A percentile compares a stretch with the other conserved stretches of the same genome.
Conservation (phyloP, 106 monocot species). For the Gastrodia elata region DNA sequence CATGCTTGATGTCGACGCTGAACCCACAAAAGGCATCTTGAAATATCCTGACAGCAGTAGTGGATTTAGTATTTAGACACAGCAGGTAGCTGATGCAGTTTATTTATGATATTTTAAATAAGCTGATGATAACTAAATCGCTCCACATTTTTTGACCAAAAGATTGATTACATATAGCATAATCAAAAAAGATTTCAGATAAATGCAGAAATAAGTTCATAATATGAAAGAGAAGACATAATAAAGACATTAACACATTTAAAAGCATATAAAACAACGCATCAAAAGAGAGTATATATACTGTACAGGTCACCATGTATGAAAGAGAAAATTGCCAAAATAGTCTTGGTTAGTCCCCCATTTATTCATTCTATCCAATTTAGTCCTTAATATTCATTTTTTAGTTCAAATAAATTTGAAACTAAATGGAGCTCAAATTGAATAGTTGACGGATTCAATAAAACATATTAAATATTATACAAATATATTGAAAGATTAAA, state of each 20-base stretch:
- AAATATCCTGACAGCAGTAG: constrained; percentile 60
- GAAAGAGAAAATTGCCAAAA: too few relatives aligned
- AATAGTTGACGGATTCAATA: too few relatives aligned
- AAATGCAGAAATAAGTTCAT: background rate
- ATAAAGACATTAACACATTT: too few relatives aligned
- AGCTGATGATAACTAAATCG: background rate
- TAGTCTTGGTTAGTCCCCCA: too few relatives aligned
- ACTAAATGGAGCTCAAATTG: too few relatives aligned
- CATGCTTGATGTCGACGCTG: constrained; percentile 67
- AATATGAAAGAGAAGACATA: too few relatives aligned
- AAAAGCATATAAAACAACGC: background rate
- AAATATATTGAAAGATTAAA: too few relatives aligned
- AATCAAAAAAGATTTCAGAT: background rate
- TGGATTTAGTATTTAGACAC: background rate
- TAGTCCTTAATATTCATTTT: too few relatives aligned
- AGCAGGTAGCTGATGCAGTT: background rate
- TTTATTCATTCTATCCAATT: too few relatives aligned
- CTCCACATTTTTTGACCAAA: background rate
- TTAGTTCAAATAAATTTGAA: too few relatives aligned
- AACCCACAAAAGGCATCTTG: constrained; percentile 85
- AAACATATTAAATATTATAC: too few relatives aligned
- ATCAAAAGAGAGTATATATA: background rate
- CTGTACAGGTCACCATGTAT: too few relatives aligned
- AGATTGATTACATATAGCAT: background rate
- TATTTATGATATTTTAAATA: background rate